Base-by-base conservation (phyloP, 148 eudicot species). In the Amaranthus palmeri region DNA sequence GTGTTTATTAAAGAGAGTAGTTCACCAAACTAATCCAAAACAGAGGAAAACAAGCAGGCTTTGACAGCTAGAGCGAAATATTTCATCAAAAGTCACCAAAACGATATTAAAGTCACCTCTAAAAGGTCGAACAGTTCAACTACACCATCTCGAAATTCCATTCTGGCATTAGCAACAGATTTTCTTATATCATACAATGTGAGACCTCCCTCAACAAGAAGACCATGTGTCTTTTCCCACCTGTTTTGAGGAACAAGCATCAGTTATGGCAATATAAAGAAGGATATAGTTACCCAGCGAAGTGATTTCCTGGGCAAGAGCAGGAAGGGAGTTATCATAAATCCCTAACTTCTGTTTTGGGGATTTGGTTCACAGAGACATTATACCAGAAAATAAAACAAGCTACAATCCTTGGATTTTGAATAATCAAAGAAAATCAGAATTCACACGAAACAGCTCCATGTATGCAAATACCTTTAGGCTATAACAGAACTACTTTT, bases 141-240 rank as follows among this genome's bases (percentile, higher is more conserved):
- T 13, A 92, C 93, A 57, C 97, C 97, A 40, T 92, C 97, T 72
- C 97, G 83, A 77, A 92, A 92, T 73, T 85, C 86, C 72, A 92
- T 90, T 65, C 81, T 81, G 63, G 96, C 76, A 72, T 83, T 83
- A 61, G 87, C 85, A 76, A 92, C 97, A 15, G 96, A 92, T 51
- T 72, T 84, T 79, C 76, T 84, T 68, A 92, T 88, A 60, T 90
- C 96, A 77, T 80, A 87, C 78, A 77, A 88, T 45, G 88, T 86
- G 62, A 92, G 93, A 61, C 97, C 97, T 72, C 97, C 97, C 81
- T 92, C 97, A 77, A 92, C 79, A 74, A 92, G 91, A 84, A 92
- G 91, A 76, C 71, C 87, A 79, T 92, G 97, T 7, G 93, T 90
- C 82, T 92, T 90, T 68, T 69, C 97, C 97, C 97, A 90, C 97